Base-by-base conservation (phyloP, 1,284 basidiomycete species). In the Malassezia furfur region DNA sequence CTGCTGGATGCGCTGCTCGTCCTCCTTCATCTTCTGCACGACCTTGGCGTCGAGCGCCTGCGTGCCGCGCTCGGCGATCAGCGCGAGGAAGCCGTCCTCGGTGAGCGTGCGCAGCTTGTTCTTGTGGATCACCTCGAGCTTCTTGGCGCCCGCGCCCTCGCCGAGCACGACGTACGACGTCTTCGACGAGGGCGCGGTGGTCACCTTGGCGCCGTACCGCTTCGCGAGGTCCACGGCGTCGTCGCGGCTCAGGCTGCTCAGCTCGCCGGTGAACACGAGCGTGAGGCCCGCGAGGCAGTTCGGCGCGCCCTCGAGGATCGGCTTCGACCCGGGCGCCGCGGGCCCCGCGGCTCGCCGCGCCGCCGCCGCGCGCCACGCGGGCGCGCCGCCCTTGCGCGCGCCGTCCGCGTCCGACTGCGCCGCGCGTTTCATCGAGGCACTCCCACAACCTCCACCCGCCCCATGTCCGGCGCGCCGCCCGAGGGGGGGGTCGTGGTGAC, bases 121-220 rank as follows among this genome's bases (percentile, higher is more conserved):
- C 70, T 87, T 87, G 76, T 86, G 81, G 76, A 96, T 91, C 34
- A 84, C 84, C 12, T 82, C 81, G 25, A 98, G 77, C 74, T 99
- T 98, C 54, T 83, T 83, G 0, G 85, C 84, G 0, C 94, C 94
- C 0, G 93, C 89, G 48, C 87, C 85, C 22, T 84, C 81, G 1
- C 94, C 94, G 0, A 96, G 76, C 9, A 99, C 81, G 45, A 98
- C 90, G 65, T 83, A 98, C 32, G 84, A 84, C 0, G 93, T 99
- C 70, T 86, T 90, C 34, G 85, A 85, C 0, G 93, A 96, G 0
- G 91, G 91, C 25, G 87, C 85, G 0, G 81, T 79, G 0, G 88
- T 88, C 12, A 96, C 88, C 19, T 63, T 62, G 25, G 70, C 93
- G 62, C 90, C 89, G 72, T 85, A 91, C 5, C 91, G 86, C 76